Evolutionary conservation across 805 yeast species (phyloP).

Genomic region (Nakazawaea ishiwadae): DNA sequence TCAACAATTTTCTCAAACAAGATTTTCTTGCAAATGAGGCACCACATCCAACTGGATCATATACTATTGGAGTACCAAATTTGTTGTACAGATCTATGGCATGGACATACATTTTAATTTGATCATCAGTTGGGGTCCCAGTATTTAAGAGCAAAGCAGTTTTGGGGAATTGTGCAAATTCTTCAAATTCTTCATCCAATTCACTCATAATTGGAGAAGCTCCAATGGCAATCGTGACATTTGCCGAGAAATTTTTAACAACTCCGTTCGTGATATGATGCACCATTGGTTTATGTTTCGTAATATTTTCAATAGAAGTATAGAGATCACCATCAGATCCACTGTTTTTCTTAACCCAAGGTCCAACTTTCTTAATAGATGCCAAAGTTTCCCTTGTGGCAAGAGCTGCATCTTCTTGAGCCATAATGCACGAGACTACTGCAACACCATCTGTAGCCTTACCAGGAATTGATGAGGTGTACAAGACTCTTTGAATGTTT

Average conservation of each 20-base stretch:
- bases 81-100: constrained; percentile 60
- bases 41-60: constrained; percentile 94
- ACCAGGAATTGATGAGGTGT: constrained; percentile 41
- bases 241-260: constrained; percentile 86
- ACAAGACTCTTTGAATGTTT: constrained; percentile 57
- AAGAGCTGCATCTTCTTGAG: constrained; percentile 43
- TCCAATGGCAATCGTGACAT: constrained; percentile 77
- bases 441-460: constrained; percentile 73
- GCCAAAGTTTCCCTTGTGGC: constrained; percentile 40
- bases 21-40: constrained; percentile 59
- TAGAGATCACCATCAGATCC: not conserved
- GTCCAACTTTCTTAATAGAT: constrained; percentile 25
- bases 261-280: constrained; percentile 88
- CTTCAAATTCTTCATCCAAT: constrained; percentile 58
- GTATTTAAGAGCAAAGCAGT: constrained; percentile 64
- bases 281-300: constrained; percentile 49
- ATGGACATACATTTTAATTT: constrained; percentile 35
- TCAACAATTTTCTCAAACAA: constrained; percentile 44
- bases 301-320: constrained; percentile 20
- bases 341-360: constrained; percentile 16
- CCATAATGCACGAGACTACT: constrained; percentile 83
- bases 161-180: constrained; percentile 52
- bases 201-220: constrained; percentile 91
- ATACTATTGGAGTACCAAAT: constrained; percentile 56
- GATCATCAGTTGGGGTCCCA: constrained; percentile 58